Conservation (phyloP, 139 green algal genomes). For the Micractinium conductrix region DNA sequence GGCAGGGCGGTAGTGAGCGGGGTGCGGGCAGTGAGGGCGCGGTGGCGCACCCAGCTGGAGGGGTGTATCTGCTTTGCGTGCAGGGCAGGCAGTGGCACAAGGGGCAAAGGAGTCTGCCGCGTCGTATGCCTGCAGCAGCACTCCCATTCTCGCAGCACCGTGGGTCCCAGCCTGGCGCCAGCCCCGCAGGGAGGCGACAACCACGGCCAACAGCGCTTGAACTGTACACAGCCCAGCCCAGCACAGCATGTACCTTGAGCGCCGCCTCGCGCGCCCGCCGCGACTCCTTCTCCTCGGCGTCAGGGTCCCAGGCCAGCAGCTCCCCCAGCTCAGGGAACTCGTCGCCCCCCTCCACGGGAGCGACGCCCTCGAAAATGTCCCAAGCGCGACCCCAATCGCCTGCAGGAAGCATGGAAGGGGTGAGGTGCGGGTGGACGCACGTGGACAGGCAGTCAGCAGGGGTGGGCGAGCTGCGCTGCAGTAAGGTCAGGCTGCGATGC, state of each 20-base stretch:
- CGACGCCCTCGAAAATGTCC: constrained; percentile 43
- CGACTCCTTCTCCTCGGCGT: constrained; percentile 27
- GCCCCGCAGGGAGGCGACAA: background rate
- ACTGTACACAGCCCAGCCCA: background rate
- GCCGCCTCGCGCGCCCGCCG: constrained; percentile 33
- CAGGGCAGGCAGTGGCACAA: background rate
- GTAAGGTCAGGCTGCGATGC: background rate
- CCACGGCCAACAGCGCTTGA: background rate
- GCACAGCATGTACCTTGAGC: background rate
- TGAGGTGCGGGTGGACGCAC: background rate
- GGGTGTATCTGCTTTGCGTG: no score
- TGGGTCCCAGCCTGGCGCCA: background rate
- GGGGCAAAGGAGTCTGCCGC: background rate
- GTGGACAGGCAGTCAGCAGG: background rate
- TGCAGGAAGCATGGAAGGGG: background rate
- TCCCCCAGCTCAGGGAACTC: constrained; percentile 38
- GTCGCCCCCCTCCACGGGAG: background rate
- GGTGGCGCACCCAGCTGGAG: no score
- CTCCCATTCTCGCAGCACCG: background rate
- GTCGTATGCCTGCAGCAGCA: background rate
- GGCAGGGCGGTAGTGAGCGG: background rate
- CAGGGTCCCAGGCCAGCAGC: constrained; percentile 35
- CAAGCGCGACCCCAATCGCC: constrained; percentile 45
- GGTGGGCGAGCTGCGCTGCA: no score
- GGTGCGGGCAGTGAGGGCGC: background rate